Conservation (phyloP, 78 protist species). For the Dictyostelium capitatum region DNA sequence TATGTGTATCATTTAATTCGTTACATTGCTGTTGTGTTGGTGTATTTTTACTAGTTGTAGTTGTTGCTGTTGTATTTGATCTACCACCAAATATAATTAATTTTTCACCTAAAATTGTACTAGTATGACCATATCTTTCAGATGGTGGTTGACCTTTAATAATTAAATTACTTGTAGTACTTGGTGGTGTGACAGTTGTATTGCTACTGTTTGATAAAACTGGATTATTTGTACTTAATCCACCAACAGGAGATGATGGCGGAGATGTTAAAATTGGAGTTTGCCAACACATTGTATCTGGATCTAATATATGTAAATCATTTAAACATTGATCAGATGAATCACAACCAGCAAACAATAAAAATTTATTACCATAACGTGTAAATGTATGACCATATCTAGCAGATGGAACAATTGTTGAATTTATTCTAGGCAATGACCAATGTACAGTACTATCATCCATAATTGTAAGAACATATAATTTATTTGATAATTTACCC, state of each 20-base stretch:
- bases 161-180: neutral
- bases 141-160: conserved; percentile 40
- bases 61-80: neutral
- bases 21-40: neutral
- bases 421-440: conserved; percentile 67
- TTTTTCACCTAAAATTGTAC: conserved; percentile 69
- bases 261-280: neutral
- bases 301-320: conserved; percentile 47
- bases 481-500: conserved; percentile 53
- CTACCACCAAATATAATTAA: conserved; percentile 68
- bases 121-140: conserved; percentile 64
- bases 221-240: neutral
- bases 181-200: neutral
- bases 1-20: conserved; percentile 51
- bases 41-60: neutral
- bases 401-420: conserved; percentile 27
- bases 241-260: neutral
- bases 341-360: conserved; percentile 67
- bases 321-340: conserved; percentile 23
- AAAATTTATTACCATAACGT: conserved; percentile 65
- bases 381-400: conserved; percentile 73
- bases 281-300: conserved; percentile 72
- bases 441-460: conserved; percentile 75
- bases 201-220: too few species aligned
- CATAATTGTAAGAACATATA: conserved; percentile 56